phyloP scores from a whole-genome alignment of 2,329 filamentous ascomycete species.

The Plenodomus tracheiphilus region DNA sequence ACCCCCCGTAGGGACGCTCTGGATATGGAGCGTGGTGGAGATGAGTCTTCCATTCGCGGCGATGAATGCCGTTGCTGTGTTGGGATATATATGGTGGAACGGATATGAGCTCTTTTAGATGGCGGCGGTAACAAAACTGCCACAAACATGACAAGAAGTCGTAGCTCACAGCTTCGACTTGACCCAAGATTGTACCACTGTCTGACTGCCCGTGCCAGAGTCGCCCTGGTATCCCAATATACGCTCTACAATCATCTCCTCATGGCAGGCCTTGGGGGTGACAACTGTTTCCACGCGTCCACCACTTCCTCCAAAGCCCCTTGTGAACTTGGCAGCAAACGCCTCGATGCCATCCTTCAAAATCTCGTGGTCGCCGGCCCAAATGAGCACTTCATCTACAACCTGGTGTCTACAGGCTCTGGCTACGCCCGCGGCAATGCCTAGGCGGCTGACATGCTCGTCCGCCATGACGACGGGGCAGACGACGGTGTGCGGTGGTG shows the following conservation, averaged over 20 bases:
- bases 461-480: slow-evolving; percentile 24
- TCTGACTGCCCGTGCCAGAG: slow-evolving; percentile 40
- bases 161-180: slow-evolving; percentile 36
- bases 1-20: slow-evolving; percentile 85
- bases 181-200: slow-evolving; percentile 46
- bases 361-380: slow-evolving; percentile 60
- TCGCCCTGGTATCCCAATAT: slow-evolving; percentile 45
- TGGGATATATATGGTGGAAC: slow-evolving; percentile 59
- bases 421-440: slow-evolving; percentile 34
- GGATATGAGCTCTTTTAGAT: slow-evolving; percentile 45
- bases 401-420: slow-evolving; percentile 39
- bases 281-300: slow-evolving; percentile 41
- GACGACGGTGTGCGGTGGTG: too few species aligned
- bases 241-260: slow-evolving; percentile 49
- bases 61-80: slow-evolving; percentile 55
- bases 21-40: slow-evolving; percentile 93
- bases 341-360: slow-evolving; percentile 59
- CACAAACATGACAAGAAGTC: too few species aligned
- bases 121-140: too few species aligned
- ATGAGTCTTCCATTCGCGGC: slow-evolving; percentile 71
- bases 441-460: slow-evolving; percentile 36
- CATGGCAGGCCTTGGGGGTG: slow-evolving; percentile 45
- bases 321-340: slow-evolving; percentile 53
- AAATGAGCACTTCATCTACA: slow-evolving; percentile 55
- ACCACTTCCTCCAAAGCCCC: slow-evolving; percentile 39